Evolutionary conservation across 352 stramenopile genomes (phyloP).

Genomic region (Phytophthora lateralis): DNA sequence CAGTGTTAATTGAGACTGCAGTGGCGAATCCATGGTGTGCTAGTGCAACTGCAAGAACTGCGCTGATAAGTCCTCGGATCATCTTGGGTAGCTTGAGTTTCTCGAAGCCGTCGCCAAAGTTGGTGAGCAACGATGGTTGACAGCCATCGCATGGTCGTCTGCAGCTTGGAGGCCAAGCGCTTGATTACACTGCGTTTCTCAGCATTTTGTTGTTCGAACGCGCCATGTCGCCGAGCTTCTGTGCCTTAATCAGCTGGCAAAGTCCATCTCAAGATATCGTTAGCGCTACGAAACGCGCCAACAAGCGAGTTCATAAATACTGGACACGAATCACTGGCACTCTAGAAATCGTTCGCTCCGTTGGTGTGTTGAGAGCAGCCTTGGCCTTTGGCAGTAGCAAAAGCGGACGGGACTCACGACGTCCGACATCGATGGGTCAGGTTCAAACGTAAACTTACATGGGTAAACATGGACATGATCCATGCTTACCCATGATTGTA

Average conservation of each 20-base stretch:
- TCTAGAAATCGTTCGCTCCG: too few species aligned
- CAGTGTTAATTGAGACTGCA: constrained; percentile 13
- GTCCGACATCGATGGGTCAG: too few species aligned
- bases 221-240: constrained; percentile 9
- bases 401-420: too few species aligned
- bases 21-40: constrained; percentile 3
- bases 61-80: constrained; percentile 1
- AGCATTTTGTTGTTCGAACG: constrained; percentile 14
- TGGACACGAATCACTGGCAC: not conserved
- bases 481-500: too few species aligned
- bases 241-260: constrained; percentile 1
- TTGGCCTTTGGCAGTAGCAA: too few species aligned
- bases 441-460: too few species aligned
- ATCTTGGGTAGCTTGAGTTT: constrained; percentile 3
- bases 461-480: too few species aligned
- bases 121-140: not conserved
- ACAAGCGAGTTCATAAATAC: not conserved
- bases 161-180: not conserved
- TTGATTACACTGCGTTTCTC: constrained; percentile 22
- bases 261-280: constrained; percentile 3
- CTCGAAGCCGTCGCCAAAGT: not conserved
- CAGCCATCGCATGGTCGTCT: not conserved
- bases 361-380: too few species aligned
- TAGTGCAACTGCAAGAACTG: constrained; percentile 7
- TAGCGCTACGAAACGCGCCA: not conserved